Evolutionary conservation across 2,329 filamentous ascomycete genomes (phyloP).

Genomic region (Phaeosphaeria sp.): DNA sequence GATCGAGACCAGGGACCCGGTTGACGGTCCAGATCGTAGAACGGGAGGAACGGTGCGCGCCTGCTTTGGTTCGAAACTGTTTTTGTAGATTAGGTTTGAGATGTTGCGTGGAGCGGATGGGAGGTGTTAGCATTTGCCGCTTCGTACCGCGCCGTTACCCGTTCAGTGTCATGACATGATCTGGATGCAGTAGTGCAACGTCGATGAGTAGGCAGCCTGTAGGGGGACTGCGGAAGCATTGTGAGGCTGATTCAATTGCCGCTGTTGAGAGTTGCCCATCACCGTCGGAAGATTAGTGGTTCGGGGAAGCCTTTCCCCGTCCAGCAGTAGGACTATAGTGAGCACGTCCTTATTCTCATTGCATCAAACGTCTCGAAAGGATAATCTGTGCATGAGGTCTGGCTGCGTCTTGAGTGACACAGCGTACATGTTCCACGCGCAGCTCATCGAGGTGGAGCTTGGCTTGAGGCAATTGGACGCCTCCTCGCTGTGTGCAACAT

Average conservation of each 20-base stretch:
- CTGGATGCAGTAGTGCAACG: background rate
- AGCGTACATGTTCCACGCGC: background rate
- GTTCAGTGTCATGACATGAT: background rate
- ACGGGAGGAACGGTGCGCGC: slow-evolving; percentile 4
- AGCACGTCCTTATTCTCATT: background rate
- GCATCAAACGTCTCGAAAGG: background rate
- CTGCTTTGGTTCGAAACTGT: background rate
- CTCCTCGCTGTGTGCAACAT: slow-evolving; percentile 5
- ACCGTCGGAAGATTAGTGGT: background rate
- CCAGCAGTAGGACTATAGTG: background rate
- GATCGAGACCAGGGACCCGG: slow-evolving; percentile 6
- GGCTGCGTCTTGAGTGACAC: slow-evolving; percentile 1
- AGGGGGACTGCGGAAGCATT: background rate
- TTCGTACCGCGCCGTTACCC: background rate
- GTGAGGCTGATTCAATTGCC: background rate
- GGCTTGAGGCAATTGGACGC: background rate
- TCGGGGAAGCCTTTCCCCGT: background rate
- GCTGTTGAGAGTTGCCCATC: background rate
- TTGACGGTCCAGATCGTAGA: background rate
- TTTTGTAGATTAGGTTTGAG: background rate
- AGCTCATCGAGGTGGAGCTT: background rate
- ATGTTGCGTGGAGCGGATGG: background rate
- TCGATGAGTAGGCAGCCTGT: background rate
- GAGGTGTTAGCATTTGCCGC: background rate
- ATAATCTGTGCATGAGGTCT: background rate